Base-by-base conservation (phyloP, 306 rosid genomes). In the Castanea mollissima region DNA sequence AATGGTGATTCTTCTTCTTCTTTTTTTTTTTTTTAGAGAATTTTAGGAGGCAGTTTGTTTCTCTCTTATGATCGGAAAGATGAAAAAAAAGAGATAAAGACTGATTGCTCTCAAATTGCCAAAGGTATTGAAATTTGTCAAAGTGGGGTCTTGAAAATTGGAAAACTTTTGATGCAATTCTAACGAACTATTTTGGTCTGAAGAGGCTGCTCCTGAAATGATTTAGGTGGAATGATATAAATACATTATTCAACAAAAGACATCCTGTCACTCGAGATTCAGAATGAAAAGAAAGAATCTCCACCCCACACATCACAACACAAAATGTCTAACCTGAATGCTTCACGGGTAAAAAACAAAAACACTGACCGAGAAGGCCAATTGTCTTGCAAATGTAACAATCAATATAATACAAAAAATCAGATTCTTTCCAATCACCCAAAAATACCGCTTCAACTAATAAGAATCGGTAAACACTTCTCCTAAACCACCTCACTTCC, bases 1-100 rank as follows among this genome's bases (percentile, higher is more conserved):
- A 75, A 11, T 73, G 11, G 44, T 25, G 67, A 38, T 54, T 70
- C 74, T 76, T 69, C 78, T 74, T 69, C 44, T n/a, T n/a, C n/a
- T n/a, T n/a, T n/a, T n/a, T n/a, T n/a, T n/a, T n/a, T 29, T 29
- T 29, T 29, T 2, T 29, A 29, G 44, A 38, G 5, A 38, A 38
- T 38, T 38, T 38, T 8, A 38, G 5, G 44, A 38, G 44, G 44
- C 44, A 5, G 31, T 38, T 38, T 38, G 44, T 38, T 38, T 38
- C 44, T 7, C 44, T 38, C 44, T 38, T 71, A 32, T 59, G 49
- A 32, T n/a, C 41, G 23, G 25, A 64, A 35, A 25, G 38, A 64
- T 29, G 55, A 60, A 20, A 57, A 29, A 59, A 8, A 64, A 8
- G 52, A 55, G 74, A 51, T 41, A 57, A 57, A 31, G 67, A 14